phyloP scores from a whole-genome alignment of 2,329 filamentous ascomycete species.

The Aspergillus quadricinctus region DNA sequence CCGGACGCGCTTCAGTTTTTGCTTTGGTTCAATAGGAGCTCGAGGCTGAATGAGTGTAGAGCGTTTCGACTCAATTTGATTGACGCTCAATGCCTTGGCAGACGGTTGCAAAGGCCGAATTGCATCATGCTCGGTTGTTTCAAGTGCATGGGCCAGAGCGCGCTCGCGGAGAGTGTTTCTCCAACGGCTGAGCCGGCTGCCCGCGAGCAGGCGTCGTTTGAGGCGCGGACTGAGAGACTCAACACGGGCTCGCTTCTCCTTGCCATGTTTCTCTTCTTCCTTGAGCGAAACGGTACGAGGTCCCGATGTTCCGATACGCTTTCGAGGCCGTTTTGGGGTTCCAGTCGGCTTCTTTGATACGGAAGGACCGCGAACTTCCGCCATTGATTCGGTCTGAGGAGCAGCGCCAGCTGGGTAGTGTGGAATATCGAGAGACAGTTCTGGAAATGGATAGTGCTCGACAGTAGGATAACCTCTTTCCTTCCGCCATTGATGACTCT shows the following conservation, averaged over 20 bases:
- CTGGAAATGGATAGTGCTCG: slow-evolving; percentile 14
- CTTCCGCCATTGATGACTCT: slow-evolving; percentile 10
- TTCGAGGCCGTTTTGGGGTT: neutral
- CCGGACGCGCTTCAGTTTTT: slow-evolving; percentile 7
- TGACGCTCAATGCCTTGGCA: neutral
- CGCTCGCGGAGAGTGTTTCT: neutral
- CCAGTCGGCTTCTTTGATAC: neutral
- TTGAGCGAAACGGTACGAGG: neutral
- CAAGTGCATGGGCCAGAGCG: neutral
- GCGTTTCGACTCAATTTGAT: neutral
- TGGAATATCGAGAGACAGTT: slow-evolving; percentile 10
- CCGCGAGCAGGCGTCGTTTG: slow-evolving; percentile 1
- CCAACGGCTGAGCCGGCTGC: neutral
- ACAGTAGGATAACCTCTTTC: slow-evolving; percentile 9
- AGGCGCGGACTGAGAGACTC: slow-evolving; percentile 1
- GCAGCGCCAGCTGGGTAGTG: neutral
- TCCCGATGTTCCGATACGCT: neutral
- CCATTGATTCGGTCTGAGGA: neutral
- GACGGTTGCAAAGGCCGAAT: neutral
- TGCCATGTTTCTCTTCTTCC: neutral
- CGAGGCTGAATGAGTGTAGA: neutral
- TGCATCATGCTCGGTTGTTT: neutral
- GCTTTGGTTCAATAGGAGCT: neutral
- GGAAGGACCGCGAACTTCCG: neutral
- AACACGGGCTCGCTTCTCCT: neutral